phyloP scores from a whole-genome alignment of 169 alveolate genomes.

The Cryptosporidium parvum region DNA sequence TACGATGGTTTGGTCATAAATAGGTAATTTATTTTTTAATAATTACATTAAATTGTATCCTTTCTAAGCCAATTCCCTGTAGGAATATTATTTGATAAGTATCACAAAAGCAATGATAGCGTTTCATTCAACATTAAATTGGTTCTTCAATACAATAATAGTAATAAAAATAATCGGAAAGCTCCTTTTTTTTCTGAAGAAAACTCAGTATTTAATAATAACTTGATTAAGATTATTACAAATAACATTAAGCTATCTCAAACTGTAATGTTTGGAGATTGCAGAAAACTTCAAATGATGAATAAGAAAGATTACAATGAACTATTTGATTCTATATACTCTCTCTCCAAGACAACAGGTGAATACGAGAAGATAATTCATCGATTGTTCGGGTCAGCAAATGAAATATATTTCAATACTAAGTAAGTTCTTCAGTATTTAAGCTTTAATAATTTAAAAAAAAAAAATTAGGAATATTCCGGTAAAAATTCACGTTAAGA shows the following conservation, averaged over 20 bases:
- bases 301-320: conserved; percentile 28
- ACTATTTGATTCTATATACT: conserved; percentile 2
- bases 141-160: conserved; percentile 1
- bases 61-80: conserved; percentile 36
- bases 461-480: conserved; percentile 27
- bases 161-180: neutral
- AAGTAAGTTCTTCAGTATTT: conserved; percentile 44
- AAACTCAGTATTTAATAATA: neutral
- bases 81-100: conserved; percentile 38
- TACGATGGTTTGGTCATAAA: conserved; percentile 11
- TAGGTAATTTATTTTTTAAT: conserved; percentile 21
- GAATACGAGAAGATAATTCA: conserved; percentile 10
- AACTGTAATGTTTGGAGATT: conserved; percentile 24
- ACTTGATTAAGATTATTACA: conserved; percentile 15
- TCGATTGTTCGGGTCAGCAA: conserved; percentile 21
- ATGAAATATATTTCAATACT: conserved; percentile 16
- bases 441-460: too few species aligned
- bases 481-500: conserved; percentile 28
- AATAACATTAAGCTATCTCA: conserved; percentile 65
- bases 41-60: neutral
- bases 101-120: neutral
- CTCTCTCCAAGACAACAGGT: conserved; percentile 29
- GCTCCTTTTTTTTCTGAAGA: neutral
- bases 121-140: neutral
- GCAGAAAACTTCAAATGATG: conserved; percentile 49